A percentile compares a stretch with the other conserved stretches of the same genome.
These are phyloP conservation scores for Lophiostoma macrostomum DNA, from an alignment of 495 filamentous ascomycete genomes.

Conservation along the genomic window DNA sequence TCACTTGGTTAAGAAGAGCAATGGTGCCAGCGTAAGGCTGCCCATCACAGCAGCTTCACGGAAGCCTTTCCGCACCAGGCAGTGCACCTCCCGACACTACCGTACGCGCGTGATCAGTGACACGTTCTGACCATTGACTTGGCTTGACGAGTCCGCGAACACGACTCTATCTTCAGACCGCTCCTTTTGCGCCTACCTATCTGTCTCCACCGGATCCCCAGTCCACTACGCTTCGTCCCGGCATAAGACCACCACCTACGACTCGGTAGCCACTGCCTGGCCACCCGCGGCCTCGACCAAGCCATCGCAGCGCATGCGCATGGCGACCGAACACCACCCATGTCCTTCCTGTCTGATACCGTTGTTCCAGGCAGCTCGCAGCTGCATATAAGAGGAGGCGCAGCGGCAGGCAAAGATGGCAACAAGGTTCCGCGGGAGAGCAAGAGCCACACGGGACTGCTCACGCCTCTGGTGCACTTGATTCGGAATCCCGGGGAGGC, in stretches of 20 bases:
- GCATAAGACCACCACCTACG: not conserved
- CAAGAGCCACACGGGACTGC: slow-evolving; percentile 27
- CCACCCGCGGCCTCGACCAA: slow-evolving; percentile 25
- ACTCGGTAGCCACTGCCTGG: not conserved
- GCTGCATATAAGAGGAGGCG: slow-evolving; percentile 11
- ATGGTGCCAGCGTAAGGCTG: too few species aligned
- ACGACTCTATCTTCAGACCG: not conserved
- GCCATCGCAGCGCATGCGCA: slow-evolving; percentile 19
- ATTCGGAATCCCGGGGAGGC: slow-evolving; percentile 29
- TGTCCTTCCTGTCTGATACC: slow-evolving; percentile 36
- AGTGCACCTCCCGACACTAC: not conserved
- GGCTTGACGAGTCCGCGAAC: not conserved
- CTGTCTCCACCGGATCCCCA: not conserved
- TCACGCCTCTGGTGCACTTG: slow-evolving; percentile 31
- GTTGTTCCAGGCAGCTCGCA: slow-evolving; percentile 28
- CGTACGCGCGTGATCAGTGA: not conserved
- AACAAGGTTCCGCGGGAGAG: slow-evolving; percentile 7
- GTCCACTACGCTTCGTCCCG: not conserved
- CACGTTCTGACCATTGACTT: not conserved
- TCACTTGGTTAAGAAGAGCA: too few species aligned
- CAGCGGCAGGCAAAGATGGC: slow-evolving; percentile 1
- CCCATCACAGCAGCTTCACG: too few species aligned
- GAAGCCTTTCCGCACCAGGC: too few species aligned
- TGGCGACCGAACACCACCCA: slow-evolving; percentile 27
- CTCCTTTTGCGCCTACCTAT: slow-evolving; percentile 6